Evolutionary conservation across 2,329 filamentous ascomycete species (phyloP).

Genomic region (Aspergillus ochraceus): DNA sequence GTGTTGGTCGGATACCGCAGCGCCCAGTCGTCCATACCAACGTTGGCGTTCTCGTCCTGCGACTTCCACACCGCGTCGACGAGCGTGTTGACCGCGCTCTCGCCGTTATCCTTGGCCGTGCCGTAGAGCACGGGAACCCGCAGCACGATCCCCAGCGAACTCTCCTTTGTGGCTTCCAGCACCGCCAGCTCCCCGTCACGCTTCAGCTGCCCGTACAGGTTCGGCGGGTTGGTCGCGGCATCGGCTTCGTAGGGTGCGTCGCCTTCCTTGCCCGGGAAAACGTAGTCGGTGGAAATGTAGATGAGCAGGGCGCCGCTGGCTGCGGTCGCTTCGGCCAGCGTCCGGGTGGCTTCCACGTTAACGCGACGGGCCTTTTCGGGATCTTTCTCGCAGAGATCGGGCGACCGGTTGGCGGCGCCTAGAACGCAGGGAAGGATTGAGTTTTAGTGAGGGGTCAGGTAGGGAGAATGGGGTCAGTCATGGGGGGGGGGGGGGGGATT

Average conservation of each 20-base stretch:
- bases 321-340: constrained; percentile 67
- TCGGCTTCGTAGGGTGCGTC: constrained; percentile 77
- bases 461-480: neutral
- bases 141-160: constrained; percentile 66
- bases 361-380: constrained; percentile 71
- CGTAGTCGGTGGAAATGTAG: constrained; percentile 72
- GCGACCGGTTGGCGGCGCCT: constrained; percentile 86
- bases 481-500: too few species aligned
- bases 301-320: constrained; percentile 54
- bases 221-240: constrained; percentile 67
- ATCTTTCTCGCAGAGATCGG: constrained; percentile 79
- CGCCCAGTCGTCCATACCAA: constrained; percentile 86
- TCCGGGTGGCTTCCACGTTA: constrained; percentile 70
- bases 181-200: constrained; percentile 70
- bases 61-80: constrained; percentile 75
- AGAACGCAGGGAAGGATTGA: constrained; percentile 9
- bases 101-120: constrained; percentile 65
- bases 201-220: constrained; percentile 76
- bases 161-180: constrained; percentile 57
- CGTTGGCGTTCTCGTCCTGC: constrained; percentile 59
- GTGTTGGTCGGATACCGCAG: constrained; percentile 85
- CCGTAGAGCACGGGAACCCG: constrained; percentile 86
- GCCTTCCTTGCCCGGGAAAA: constrained; percentile 75
- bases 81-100: constrained; percentile 81
- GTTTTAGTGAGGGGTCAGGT: constrained; percentile 2